These are phyloP conservation scores for Limonium bicolor DNA, from an alignment of 148 eudicot genomes.

Conservation along the genomic window DNA sequence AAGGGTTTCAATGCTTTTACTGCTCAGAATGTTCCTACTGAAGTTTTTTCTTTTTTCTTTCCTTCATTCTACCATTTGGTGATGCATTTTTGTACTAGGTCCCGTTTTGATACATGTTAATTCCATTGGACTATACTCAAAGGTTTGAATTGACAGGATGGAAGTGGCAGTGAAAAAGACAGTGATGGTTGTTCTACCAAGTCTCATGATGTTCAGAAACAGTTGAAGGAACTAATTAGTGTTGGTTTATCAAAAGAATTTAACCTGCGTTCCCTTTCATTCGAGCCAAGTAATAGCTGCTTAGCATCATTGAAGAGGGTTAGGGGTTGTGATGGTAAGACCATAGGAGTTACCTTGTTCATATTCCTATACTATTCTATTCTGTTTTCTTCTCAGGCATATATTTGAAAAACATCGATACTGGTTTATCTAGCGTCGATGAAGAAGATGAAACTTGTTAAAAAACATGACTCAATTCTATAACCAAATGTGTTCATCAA, in stretches of 20 bases:
- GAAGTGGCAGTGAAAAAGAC: constrained; percentile 20
- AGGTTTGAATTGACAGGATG: constrained; percentile 14
- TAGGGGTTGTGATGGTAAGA: constrained; percentile 13
- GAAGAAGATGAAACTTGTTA: too few relatives aligned
- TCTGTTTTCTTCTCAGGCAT: neutral
- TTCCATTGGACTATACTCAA: neutral
- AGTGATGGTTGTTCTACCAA: constrained; percentile 6
- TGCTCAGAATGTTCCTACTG: too few relatives aligned
- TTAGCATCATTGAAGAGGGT: constrained; percentile 10
- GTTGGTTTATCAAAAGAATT: constrained; percentile 8
- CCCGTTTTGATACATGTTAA: too few relatives aligned
- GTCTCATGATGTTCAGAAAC: constrained; percentile 17
- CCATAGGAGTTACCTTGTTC: constrained; percentile 5
- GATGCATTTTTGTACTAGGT: too few relatives aligned
- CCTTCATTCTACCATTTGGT: too few relatives aligned
- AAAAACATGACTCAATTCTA: too few relatives aligned
- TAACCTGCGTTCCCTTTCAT: constrained; percentile 6
- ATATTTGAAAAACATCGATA: too few relatives aligned
- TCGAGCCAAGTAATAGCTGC: constrained; percentile 11
- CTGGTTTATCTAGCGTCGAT: too few relatives aligned
- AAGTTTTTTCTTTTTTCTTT: too few relatives aligned
- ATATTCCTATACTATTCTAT: neutral
- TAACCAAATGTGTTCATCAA: too few relatives aligned
- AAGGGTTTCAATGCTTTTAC: too few relatives aligned
- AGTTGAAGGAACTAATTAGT: constrained; percentile 13